Conservation (phyloP, 2,329 filamentous ascomycete genomes). For the Diaporthe amygdali region DNA sequence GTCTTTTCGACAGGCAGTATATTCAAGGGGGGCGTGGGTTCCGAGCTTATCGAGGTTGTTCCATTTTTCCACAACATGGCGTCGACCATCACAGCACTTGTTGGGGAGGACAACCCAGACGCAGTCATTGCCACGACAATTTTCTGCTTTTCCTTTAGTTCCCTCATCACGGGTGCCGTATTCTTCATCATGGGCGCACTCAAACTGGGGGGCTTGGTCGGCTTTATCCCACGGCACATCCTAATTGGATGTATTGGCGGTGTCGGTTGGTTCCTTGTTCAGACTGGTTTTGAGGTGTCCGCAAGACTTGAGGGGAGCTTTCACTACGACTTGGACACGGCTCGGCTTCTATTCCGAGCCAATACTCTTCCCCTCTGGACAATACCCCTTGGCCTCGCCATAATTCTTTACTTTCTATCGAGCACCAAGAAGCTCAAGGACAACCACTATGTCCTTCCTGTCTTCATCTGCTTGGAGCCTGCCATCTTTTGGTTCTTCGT, state of each 20-base stretch:
- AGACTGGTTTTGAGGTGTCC: constrained; percentile 92
- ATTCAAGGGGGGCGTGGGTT: constrained; percentile 90
- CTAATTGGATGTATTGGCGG: constrained; percentile 96
- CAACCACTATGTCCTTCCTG: constrained; percentile 79
- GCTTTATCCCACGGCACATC: constrained; percentile 96
- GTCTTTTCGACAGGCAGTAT: constrained; percentile 87
- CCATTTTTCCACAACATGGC: constrained; percentile 99
- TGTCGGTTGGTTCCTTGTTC: constrained; percentile 91
- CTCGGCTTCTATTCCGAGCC: constrained; percentile 73
- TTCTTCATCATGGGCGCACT: constrained; percentile 92
- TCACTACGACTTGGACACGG: constrained; percentile 77
- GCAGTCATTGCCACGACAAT: constrained; percentile 95
- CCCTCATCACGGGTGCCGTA: constrained; percentile 86
- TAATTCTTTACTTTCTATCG: constrained; percentile 66
- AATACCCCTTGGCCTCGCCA: constrained; percentile 76
- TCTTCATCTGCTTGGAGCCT: constrained; percentile 83
- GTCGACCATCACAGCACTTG: constrained; percentile 77
- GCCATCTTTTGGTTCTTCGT: constrained; percentile 81
- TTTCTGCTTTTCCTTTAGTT: constrained; percentile 86
- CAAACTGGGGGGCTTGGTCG: constrained; percentile 88
- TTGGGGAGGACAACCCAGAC: constrained; percentile 81
- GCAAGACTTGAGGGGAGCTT: constrained; percentile 86
- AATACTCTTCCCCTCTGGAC: constrained; percentile 85
- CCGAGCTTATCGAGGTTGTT: constrained; percentile 97
- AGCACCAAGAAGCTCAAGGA: constrained; percentile 70